Percentiles rank a stretch among this genome's conserved stretches.
phyloP scores from a whole-genome alignment of 2,329 filamentous ascomycete species.

The Ceratocystis papillata region DNA sequence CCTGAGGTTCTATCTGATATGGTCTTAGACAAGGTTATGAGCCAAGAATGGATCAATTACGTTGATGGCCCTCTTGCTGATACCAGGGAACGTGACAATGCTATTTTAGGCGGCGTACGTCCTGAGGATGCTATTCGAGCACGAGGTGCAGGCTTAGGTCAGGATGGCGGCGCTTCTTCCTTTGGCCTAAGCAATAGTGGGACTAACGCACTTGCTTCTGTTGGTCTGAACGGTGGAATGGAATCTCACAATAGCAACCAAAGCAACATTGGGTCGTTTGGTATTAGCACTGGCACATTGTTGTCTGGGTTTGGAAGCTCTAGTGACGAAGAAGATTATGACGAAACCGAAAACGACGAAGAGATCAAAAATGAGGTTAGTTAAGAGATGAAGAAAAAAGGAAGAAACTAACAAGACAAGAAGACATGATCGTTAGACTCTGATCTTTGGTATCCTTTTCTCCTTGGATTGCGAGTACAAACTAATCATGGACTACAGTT shows the following conservation, averaged over 20 bases:
- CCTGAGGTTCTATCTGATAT: slow-evolving; percentile 73
- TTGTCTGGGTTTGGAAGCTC: slow-evolving; percentile 89
- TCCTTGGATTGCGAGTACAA: neutral
- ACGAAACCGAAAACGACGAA: slow-evolving; percentile 66
- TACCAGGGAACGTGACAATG: slow-evolving; percentile 90
- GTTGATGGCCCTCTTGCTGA: slow-evolving; percentile 88
- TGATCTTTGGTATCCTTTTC: neutral
- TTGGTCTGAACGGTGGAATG: slow-evolving; percentile 65
- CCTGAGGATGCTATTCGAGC: slow-evolving; percentile 81
- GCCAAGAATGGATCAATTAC: slow-evolving; percentile 84
- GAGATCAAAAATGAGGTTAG: slow-evolving; percentile 60
- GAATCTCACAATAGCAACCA: slow-evolving; percentile 50
- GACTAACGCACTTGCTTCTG: slow-evolving; percentile 65
- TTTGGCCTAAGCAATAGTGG: slow-evolving; percentile 32
- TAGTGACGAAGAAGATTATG: slow-evolving; percentile 92
- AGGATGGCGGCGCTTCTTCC: slow-evolving; percentile 36
- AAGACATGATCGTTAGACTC: no score
- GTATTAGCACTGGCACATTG: slow-evolving; percentile 61
- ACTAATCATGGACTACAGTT: slow-evolving; percentile 37
- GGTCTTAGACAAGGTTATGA: slow-evolving; percentile 80
- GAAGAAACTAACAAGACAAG: neutral
- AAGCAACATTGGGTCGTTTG: slow-evolving; percentile 58
- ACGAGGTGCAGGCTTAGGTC: slow-evolving; percentile 38
- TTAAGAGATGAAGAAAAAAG: neutral
- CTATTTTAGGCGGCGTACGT: slow-evolving; percentile 89